Evolutionary conservation across 2,329 filamentous ascomycete genomes (phyloP).

Genomic region (Paraphoma chrysanthemicola): DNA sequence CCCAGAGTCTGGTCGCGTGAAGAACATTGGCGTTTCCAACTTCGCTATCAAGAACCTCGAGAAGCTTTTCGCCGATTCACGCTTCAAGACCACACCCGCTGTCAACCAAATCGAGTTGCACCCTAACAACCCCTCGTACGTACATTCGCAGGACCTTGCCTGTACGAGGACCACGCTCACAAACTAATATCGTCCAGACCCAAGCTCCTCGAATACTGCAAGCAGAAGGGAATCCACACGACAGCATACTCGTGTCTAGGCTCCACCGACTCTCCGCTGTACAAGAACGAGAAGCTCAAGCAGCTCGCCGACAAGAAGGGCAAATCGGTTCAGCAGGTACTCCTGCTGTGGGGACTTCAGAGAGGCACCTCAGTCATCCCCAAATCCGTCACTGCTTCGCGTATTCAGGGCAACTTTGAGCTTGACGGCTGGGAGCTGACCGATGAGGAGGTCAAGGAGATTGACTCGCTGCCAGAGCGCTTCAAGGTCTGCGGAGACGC

Average conservation of each 20-base stretch:
- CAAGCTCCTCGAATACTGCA: slow-evolving; percentile 76
- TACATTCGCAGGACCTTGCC: background rate
- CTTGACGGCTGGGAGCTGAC: slow-evolving; percentile 75
- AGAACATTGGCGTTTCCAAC: slow-evolving; percentile 86
- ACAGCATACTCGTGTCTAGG: slow-evolving; percentile 79
- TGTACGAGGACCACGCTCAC: too few relatives aligned
- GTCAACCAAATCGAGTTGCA: slow-evolving; percentile 87
- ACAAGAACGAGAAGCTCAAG: slow-evolving; percentile 69
- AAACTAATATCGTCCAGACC: slow-evolving; percentile 48
- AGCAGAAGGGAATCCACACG: slow-evolving; percentile 74
- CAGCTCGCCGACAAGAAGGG: slow-evolving; percentile 69
- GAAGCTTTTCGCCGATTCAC: slow-evolving; percentile 70
- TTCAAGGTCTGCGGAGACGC: slow-evolving; percentile 76
- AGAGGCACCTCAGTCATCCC: slow-evolving; percentile 85
- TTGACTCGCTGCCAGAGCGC: slow-evolving; percentile 73
- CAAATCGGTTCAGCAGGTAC: slow-evolving; percentile 75
- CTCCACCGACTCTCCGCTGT: slow-evolving; percentile 72
- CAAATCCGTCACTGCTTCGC: slow-evolving; percentile 76
- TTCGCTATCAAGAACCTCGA: slow-evolving; percentile 83
- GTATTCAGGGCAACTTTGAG: slow-evolving; percentile 79
- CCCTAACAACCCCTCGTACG: slow-evolving; percentile 75
- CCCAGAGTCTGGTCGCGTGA: slow-evolving; percentile 71
- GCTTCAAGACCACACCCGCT: slow-evolving; percentile 68
- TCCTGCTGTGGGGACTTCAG: slow-evolving; percentile 81
- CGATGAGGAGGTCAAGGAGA: slow-evolving; percentile 72